These are phyloP conservation scores for Backusella mclennaniae DNA, from an alignment of 192 early-diverging fungal genomes.

Conservation along the genomic window DNA sequence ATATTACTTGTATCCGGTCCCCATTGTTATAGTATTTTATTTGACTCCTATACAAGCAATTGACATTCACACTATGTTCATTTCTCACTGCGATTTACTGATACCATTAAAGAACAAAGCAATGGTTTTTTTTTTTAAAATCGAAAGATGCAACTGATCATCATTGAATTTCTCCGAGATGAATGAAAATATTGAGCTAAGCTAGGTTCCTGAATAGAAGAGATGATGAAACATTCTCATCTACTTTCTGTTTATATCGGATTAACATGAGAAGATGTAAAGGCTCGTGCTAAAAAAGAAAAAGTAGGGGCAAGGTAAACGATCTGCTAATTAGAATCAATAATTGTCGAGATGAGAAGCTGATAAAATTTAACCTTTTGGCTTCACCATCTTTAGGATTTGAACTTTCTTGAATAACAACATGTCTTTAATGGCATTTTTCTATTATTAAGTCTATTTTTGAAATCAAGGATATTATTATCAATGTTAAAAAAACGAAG, in stretches of 20 bases:
- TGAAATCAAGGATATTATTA: neutral
- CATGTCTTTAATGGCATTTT: neutral
- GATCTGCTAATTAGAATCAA: no score
- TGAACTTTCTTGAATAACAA: neutral
- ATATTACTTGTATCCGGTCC: neutral
- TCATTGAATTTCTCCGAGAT: neutral
- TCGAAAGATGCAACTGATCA: neutral
- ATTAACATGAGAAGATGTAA: neutral
- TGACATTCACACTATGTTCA: neutral
- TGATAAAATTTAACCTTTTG: neutral
- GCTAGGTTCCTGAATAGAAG: neutral
- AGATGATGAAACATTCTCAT: neutral
- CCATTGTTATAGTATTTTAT: neutral
- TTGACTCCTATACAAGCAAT: neutral
- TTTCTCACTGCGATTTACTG: neutral
- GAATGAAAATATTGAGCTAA: neutral
- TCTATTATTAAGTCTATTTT: neutral
- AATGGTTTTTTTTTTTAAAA: no score
- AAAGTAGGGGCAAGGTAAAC: no score
- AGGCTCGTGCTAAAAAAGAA: neutral
- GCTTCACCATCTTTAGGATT: neutral
- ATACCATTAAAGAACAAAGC: neutral
- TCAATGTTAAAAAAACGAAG: neutral
- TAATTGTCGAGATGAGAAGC: neutral
- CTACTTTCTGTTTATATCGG: neutral